Evolutionary conservation across 169 alveolate species (phyloP).

Genomic region (Eimeria falciformis): DNA sequence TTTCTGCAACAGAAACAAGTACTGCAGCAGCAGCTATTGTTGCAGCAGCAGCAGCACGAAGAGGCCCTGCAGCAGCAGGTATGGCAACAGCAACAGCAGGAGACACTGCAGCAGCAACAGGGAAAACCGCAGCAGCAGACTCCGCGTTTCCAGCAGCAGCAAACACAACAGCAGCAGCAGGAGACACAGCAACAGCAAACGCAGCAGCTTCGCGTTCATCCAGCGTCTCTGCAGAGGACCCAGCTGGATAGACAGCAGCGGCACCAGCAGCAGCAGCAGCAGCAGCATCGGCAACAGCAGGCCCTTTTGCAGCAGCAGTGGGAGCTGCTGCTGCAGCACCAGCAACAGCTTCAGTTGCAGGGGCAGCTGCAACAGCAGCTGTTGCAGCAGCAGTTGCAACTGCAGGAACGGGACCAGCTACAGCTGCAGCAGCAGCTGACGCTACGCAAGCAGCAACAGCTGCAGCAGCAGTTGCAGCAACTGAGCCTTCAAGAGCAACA

Average conservation of each 20-base stretch:
- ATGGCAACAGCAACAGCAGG: neutral
- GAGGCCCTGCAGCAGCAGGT: conserved; percentile 27
- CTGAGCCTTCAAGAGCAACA: too few relatives aligned
- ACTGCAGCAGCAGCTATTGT: conserved; percentile 2
- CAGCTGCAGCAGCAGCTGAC: conserved; percentile 5
- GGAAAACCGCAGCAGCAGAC: conserved; percentile 32
- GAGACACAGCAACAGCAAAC: conserved; percentile 13
- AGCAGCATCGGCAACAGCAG: conserved; percentile 22
- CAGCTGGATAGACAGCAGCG: neutral
- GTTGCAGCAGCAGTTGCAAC: conserved; percentile 14
- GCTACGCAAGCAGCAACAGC: neutral
- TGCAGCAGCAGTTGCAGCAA: conserved; percentile 16
- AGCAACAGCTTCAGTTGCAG: conserved; percentile 1
- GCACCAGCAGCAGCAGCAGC: conserved; percentile 32
- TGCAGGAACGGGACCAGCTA: neutral
- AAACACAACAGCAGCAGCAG: neutral
- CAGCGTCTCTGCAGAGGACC: neutral
- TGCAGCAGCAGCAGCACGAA: neutral
- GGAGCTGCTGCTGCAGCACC: conserved; percentile 11
- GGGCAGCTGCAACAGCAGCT: conserved; percentile 14
- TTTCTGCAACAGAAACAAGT: conserved; percentile 1
- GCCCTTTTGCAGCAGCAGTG: neutral
- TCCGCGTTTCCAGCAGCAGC: conserved; percentile 35
- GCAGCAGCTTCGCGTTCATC: conserved; percentile 27
- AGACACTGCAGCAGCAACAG: conserved; percentile 32